A percentile compares a stretch with the other conserved stretches of the same genome.
Evolutionary conservation across 139 green algal genomes (phyloP).

Genomic region (Medakamo hakoo): DNA sequence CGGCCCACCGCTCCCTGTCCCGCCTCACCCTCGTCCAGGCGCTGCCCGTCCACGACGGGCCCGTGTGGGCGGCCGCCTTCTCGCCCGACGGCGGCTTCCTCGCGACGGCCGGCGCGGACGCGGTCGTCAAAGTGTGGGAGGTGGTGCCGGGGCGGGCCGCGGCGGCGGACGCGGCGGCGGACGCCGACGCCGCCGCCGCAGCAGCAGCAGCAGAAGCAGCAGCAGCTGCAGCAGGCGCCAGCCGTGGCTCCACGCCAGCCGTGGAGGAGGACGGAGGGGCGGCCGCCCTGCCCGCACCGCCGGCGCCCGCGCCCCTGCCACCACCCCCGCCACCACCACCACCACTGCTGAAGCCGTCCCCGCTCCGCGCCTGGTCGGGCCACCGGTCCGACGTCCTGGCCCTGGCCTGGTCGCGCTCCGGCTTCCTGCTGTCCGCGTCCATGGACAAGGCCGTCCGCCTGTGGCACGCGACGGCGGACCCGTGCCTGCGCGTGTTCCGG

Average conservation of each 20-base stretch:
- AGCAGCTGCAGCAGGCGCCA: background rate
- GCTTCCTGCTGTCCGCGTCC: conserved; percentile 67
- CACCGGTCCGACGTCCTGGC: conserved; percentile 71
- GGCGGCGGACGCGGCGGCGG: background rate
- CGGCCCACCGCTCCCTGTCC: background rate
- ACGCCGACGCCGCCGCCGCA: background rate
- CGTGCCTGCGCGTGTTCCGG: conserved; percentile 54
- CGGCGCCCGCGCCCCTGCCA: background rate
- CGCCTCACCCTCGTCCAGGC: background rate
- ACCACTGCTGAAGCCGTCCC: conserved; percentile 10
- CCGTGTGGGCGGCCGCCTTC: background rate
- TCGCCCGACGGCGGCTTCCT: background rate
- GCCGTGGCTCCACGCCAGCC: background rate
- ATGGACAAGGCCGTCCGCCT: conserved; percentile 81
- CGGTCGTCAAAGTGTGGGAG: conserved; percentile 54
- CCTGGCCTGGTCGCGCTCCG: conserved; percentile 51
- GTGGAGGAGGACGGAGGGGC: background rate
- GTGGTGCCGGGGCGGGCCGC: conserved; percentile 12
- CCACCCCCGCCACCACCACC: background rate
- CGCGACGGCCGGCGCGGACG: conserved; percentile 58
- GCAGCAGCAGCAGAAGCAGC: conserved; percentile 6
- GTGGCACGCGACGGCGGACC: conserved; percentile 61
- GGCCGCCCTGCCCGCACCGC: background rate
- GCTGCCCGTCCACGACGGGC: background rate
- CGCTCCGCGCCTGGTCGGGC: conserved; percentile 18